These are phyloP conservation scores for Phytophthora boehmeriae DNA, from an alignment of 352 stramenopile species.

Conservation along the genomic window DNA sequence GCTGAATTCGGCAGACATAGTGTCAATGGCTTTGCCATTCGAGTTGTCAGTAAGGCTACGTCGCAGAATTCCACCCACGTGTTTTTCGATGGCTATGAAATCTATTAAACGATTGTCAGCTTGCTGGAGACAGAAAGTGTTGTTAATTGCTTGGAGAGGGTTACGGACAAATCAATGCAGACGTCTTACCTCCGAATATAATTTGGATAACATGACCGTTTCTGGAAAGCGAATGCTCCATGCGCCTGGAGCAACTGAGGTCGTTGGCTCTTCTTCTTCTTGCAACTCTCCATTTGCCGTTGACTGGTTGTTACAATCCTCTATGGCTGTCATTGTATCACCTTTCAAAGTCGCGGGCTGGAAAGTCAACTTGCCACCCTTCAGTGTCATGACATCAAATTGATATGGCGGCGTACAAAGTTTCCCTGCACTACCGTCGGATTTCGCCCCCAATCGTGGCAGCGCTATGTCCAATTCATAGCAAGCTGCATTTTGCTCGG, in stretches of 20 bases:
- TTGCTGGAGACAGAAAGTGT: constrained; percentile 25
- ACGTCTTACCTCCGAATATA: constrained; percentile 53
- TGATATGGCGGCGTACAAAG: constrained; percentile 10
- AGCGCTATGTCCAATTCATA: constrained; percentile 65
- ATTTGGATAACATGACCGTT: constrained; percentile 19
- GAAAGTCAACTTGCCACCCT: constrained; percentile 59
- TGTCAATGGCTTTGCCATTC: constrained; percentile 35
- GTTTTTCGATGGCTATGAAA: constrained; percentile 59
- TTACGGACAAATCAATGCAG: not conserved
- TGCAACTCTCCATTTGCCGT: constrained; percentile 8
- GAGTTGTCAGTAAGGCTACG: constrained; percentile 37
- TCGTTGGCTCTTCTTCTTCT: constrained; percentile 14
- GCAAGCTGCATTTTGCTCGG: constrained; percentile 45
- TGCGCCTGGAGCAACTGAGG: constrained; percentile 30
- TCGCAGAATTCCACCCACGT: constrained; percentile 34
- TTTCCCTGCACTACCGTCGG: constrained; percentile 3
- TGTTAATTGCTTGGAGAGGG: constrained; percentile 4
- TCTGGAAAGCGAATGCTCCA: constrained; percentile 59
- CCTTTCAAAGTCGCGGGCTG: constrained; percentile 8
- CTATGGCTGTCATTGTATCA: not conserved
- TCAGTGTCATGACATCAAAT: constrained; percentile 30
- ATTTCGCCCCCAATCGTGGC: constrained; percentile 22
- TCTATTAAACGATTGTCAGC: constrained; percentile 44
- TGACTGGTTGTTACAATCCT: not conserved
- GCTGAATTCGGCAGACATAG: constrained; percentile 35